Percentiles rank a stretch among this genome's conserved stretches.
phyloP scores from a whole-genome alignment of 306 rosid genomes.

The Castanea sativa region DNA sequence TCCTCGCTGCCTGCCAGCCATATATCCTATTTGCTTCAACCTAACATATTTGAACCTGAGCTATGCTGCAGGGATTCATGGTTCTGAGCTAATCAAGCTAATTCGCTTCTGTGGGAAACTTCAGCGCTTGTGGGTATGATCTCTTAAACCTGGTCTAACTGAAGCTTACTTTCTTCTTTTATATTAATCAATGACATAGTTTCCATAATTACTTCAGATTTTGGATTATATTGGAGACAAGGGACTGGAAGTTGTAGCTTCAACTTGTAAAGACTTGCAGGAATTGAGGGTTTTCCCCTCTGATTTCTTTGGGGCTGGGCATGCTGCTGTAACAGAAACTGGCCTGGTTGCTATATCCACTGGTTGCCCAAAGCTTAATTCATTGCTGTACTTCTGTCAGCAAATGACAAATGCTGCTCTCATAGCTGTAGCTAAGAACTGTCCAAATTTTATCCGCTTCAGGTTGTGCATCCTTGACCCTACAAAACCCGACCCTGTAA shows the following conservation, averaged over 20 bases:
- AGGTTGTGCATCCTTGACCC: constrained; percentile 79
- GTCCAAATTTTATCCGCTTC: constrained; percentile 83
- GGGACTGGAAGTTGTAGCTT: constrained; percentile 76
- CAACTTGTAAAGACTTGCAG: constrained; percentile 71
- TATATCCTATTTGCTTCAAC: constrained; percentile 63
- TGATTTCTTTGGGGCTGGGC: constrained; percentile 44
- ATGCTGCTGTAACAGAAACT: constrained; percentile 68
- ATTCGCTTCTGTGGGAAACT: constrained; percentile 59
- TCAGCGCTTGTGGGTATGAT: constrained; percentile 80
- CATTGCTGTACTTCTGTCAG: constrained; percentile 82
- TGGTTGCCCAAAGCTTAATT: constrained; percentile 86
- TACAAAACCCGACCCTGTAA: constrained; percentile 61
- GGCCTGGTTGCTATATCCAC: constrained; percentile 81
- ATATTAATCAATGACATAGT: constrained; percentile 5
- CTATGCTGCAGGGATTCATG: constrained; percentile 75
- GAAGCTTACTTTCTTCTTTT: not conserved
- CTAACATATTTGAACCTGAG: constrained; percentile 81
- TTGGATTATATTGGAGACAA: constrained; percentile 84
- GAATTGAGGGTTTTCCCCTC: constrained; percentile 93
- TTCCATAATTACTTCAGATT: constrained; percentile 42
- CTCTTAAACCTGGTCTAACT: not conserved
- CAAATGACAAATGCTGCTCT: constrained; percentile 98
- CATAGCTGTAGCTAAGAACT: constrained; percentile 77
- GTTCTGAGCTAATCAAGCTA: constrained; percentile 54
- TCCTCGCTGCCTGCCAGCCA: constrained; percentile 57